phyloP scores from a whole-genome alignment of 495 filamentous ascomycete genomes.

The Ramalina peruviana region DNA sequence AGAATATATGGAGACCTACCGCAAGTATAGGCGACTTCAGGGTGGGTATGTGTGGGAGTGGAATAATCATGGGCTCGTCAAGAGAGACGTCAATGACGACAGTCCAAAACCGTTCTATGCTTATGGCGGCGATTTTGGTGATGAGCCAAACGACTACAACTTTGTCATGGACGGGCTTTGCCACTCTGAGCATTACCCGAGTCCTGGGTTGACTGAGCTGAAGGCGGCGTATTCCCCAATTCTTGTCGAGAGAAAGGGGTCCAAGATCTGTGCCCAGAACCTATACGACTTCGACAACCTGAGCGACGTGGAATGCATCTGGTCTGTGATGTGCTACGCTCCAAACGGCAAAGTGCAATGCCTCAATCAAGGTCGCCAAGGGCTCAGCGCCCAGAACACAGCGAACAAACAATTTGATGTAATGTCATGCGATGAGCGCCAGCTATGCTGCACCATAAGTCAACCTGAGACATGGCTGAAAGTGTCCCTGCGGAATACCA shows the following conservation, averaged over 20 bases:
- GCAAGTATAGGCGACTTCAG: conserved; percentile 41
- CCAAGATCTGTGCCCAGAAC: conserved; percentile 26
- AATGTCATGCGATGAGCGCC: neutral
- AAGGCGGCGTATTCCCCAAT: conserved; percentile 48
- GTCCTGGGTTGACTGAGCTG: conserved; percentile 43
- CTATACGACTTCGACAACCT: conserved; percentile 38
- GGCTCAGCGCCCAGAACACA: neutral
- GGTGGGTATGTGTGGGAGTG: conserved; percentile 66
- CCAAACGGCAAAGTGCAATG: neutral
- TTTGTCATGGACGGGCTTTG: conserved; percentile 57
- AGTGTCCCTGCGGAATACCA: conserved; percentile 8
- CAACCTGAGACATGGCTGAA: conserved; percentile 14
- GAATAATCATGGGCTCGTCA: conserved; percentile 54
- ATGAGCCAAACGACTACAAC: conserved; percentile 47
- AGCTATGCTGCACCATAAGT: conserved; percentile 9
- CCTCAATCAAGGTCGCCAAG: neutral
- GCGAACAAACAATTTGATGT: neutral
- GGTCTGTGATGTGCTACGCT: neutral
- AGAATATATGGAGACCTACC: conserved; percentile 50
- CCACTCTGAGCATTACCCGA: conserved; percentile 41
- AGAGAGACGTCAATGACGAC: conserved; percentile 30
- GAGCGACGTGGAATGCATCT: conserved; percentile 24
- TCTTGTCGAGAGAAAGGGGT: conserved; percentile 13
- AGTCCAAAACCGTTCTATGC: conserved; percentile 38
- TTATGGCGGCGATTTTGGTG: conserved; percentile 56